phyloP scores from a whole-genome alignment of 2,329 filamentous ascomycete species.

The Tolypocladium nubicola region DNA sequence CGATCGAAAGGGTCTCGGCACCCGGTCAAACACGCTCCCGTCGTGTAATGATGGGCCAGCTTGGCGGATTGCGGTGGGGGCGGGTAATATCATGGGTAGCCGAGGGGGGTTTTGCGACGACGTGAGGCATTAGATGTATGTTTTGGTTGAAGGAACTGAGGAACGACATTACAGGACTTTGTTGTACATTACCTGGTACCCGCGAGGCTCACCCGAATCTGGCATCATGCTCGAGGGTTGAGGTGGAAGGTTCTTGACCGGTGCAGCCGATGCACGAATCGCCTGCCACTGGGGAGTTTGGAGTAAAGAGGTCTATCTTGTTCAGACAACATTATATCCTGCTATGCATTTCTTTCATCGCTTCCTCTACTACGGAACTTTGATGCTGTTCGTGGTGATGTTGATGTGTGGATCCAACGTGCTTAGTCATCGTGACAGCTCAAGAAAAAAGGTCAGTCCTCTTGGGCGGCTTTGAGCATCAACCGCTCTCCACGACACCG shows the following conservation, averaged over 20 bases:
- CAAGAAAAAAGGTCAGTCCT: not conserved
- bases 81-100: not conserved
- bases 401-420: not conserved
- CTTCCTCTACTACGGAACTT: not conserved
- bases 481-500: not conserved
- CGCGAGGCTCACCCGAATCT: not conserved
- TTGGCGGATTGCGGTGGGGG: not conserved
- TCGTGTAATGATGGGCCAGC: not conserved
- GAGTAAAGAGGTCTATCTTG: not conserved
- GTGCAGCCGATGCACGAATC: not conserved
- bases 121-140: not conserved
- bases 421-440: not conserved
- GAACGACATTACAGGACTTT: not conserved
- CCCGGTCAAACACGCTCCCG: not conserved
- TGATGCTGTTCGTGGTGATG: not conserved
- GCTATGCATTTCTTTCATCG: not conserved
- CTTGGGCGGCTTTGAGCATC: not conserved
- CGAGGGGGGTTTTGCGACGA: not conserved
- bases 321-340: not conserved
- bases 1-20: not conserved
- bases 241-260: not conserved
- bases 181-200: conserved; percentile 2
- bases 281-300: conserved; percentile 1
- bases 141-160: not conserved
- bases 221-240: not conserved